Base-by-base conservation (phyloP, 768 basidiomycete genomes). In the Leccinum olivaceopallidum region DNA sequence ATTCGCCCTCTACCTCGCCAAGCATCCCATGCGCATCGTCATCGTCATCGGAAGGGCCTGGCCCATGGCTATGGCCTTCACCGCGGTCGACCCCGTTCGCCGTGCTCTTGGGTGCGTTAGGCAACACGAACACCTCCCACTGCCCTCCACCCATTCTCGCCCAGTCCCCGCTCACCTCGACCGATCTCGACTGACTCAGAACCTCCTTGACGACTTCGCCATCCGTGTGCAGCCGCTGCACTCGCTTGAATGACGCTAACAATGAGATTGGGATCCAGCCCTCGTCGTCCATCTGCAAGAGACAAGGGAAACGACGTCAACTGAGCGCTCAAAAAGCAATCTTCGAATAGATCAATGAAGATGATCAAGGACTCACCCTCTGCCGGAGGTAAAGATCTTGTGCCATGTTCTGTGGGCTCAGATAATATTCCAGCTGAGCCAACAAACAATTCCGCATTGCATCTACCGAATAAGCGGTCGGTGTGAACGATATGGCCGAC, bases 401-500 rank as follows among this genome's bases (percentile, higher is more conserved):
- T n/a, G 84, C 89, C 77, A 98, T 80, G 71, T 96, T 97, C 71
- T 97, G 88, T 58, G 88, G 80, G 66, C 93, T 92, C 65, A 98
- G 80, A 77, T 96, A 98, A 73, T 94, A 97, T 75, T 96, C 95
- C 55, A 96, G 76, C 73, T 96, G 90, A 1, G 85, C 88, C 49
- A 96, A 81, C 28, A 96, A 78, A 70, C 83, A 86, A 67, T 81
- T 88, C 53, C 86, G 74, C 54, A 82, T 85, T 24, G 83, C 75
- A 68, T 95, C 92, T 13, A 91, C 70, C 2, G 85, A 80, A 76
- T 84, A 87, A 2, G 83, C 75, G 50, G 79, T 57, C 12, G 58
- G 50, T 5, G 86, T 83, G 20, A 78, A 71, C 3, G 85, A 83
- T 18, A 85, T 69, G 10, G 8, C 76, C 28, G 28, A 28, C 28